Conservation (phyloP, 2,329 filamentous ascomycete genomes). For the Phoma herbarum region DNA sequence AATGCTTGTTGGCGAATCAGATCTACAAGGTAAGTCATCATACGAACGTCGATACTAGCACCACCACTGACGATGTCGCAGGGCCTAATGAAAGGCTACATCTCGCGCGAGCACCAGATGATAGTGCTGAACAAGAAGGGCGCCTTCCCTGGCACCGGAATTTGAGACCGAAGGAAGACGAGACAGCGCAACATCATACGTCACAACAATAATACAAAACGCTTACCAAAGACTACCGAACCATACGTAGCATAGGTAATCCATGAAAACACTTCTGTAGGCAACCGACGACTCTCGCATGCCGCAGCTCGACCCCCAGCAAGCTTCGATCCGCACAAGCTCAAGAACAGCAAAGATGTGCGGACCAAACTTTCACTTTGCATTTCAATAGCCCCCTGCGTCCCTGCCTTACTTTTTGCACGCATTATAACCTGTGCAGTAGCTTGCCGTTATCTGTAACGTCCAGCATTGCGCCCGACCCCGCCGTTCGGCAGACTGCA, state of each 20-base stretch:
- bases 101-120: slow-evolving; percentile 86
- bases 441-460: slow-evolving; percentile 18
- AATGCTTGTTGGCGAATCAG: slow-evolving; percentile 93
- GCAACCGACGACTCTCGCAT: neutral
- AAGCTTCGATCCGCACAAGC: neutral
- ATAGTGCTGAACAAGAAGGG: slow-evolving; percentile 93
- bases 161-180: slow-evolving; percentile 47
- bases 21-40: slow-evolving; percentile 85
- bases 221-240: neutral
- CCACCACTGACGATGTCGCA: slow-evolving; percentile 52
- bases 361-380: slow-evolving; percentile 12
- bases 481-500: neutral
- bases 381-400: slow-evolving; percentile 21
- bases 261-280: neutral
- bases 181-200: neutral
- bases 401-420: slow-evolving; percentile 13
- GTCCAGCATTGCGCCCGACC: neutral
- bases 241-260: neutral
- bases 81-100: slow-evolving; percentile 98
- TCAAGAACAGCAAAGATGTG: slow-evolving; percentile 7
- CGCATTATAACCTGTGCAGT: neutral
- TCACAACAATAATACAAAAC: slow-evolving; percentile 1
- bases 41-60: neutral
- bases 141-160: slow-evolving; percentile 90
- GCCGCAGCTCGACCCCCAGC: neutral